Percentiles rank a stretch among this genome's conserved stretches.
These are phyloP conservation scores for Aureobasidium sp. DNA, from an alignment of 2,329 filamentous ascomycete species.

Conservation along the genomic window DNA sequence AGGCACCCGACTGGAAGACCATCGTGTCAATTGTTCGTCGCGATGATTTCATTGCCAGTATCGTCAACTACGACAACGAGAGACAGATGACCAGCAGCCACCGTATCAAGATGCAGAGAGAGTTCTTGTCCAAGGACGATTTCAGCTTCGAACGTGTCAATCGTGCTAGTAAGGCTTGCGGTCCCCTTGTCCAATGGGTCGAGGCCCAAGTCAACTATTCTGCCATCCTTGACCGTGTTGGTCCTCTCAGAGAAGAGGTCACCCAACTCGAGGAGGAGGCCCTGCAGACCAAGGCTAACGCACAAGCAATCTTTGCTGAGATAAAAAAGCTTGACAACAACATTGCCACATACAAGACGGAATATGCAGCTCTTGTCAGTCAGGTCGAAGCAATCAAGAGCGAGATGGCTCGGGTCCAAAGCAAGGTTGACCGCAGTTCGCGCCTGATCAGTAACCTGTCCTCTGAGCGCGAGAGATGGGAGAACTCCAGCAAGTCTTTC, in stretches of 20 bases:
- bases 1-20: constrained; percentile 81
- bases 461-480: constrained; percentile 88
- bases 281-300: constrained; percentile 86
- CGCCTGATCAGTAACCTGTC: constrained; percentile 89
- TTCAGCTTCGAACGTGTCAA: constrained; percentile 97
- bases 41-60: constrained; percentile 96
- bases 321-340: constrained; percentile 79
- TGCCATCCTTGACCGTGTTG: constrained; percentile 91
- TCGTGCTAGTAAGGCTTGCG: constrained; percentile 92
- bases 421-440: constrained; percentile 95
- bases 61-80: constrained; percentile 95
- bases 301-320: constrained; percentile 82
- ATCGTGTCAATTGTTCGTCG: constrained; percentile 82
- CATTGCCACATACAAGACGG: constrained; percentile 90
- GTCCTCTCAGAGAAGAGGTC: constrained; percentile 86
- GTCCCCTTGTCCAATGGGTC: constrained; percentile 94
- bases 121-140: constrained; percentile 86
- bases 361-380: constrained; percentile 92
- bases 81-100: constrained; percentile 81
- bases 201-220: constrained; percentile 95
- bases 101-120: constrained; percentile 81
- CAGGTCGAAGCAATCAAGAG: constrained; percentile 96
- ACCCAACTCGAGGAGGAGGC: constrained; percentile 79
- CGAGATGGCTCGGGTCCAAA: constrained; percentile 93
- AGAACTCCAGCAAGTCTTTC: constrained; percentile 95